A percentile compares a stretch with the other conserved stretches of the same genome.
phyloP scores from a whole-genome alignment of 2,329 filamentous ascomycete genomes.

The Alternaria brassicae region DNA sequence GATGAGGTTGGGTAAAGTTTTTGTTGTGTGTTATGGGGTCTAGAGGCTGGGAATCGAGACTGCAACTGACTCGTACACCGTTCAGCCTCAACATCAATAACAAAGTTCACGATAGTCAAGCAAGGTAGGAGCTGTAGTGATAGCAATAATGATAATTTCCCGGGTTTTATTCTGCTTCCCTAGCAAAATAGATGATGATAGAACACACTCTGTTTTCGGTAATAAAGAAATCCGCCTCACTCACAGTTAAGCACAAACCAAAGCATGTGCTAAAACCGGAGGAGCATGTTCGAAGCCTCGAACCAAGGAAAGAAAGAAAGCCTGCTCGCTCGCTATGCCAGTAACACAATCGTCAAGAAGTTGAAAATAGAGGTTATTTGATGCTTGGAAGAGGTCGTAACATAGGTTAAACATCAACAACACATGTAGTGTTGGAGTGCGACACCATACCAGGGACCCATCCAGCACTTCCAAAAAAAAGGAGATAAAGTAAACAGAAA shows the following conservation, averaged over 20 bases:
- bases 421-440: conserved; percentile 15
- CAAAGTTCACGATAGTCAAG: background rate
- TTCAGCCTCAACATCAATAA: background rate
- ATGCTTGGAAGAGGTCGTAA: background rate
- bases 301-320: conserved; percentile 16
- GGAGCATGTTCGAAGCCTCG: conserved; percentile 16
- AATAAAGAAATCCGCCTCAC: conserved; percentile 11
- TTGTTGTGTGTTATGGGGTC: background rate
- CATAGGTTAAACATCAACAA: conserved; percentile 9
- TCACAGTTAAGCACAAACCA: conserved; percentile 9
- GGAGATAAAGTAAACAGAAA: conserved; percentile 13
- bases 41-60: background rate
- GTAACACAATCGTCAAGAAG: conserved; percentile 48
- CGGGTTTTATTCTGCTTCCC: background rate
- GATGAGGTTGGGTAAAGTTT: background rate
- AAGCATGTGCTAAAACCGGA: conserved; percentile 1
- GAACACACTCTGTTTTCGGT: conserved; percentile 19
- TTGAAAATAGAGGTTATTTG: conserved; percentile 14
- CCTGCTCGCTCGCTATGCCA: conserved; percentile 46
- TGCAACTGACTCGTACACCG: background rate
- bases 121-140: background rate
- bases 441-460: conserved; percentile 10
- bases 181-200: conserved; percentile 13
- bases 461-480: conserved; percentile 12
- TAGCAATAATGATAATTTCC: conserved; percentile 15